A percentile compares a stretch with the other conserved stretches of the same genome.
These are phyloP conservation scores for Cornus controversa DNA, from an alignment of 148 eudicot genomes.

Conservation along the genomic window DNA sequence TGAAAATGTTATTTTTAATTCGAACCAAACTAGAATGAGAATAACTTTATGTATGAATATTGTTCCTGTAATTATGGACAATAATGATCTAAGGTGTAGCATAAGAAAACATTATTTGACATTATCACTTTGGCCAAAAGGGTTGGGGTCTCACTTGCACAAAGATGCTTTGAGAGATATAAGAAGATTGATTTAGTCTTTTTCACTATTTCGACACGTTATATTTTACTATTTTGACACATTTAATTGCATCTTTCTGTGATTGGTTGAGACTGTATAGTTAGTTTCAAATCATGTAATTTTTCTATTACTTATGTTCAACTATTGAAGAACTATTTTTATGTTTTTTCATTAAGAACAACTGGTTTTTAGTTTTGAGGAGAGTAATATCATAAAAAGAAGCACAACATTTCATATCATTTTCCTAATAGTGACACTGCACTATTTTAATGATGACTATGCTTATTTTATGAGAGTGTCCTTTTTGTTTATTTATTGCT, in stretches of 20 bases:
- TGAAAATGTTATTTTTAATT: not conserved
- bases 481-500: not conserved
- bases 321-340: too few relatives aligned
- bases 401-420: not conserved
- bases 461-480: not conserved
- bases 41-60: not conserved
- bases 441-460: not conserved
- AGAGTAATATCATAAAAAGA: not conserved
- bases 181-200: too few relatives aligned
- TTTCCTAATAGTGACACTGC: not conserved
- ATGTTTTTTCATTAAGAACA: not conserved
- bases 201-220: too few relatives aligned
- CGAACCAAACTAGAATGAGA: not conserved
- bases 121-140: constrained; percentile 8
- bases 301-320: too few relatives aligned
- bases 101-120: constrained; percentile 14
- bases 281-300: too few relatives aligned
- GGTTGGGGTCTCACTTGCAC: not conserved
- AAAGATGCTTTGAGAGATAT: too few relatives aligned
- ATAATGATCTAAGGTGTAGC: constrained; percentile 8
- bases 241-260: too few relatives aligned
- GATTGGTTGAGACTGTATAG: too few relatives aligned
- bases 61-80: constrained; percentile 16
- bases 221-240: too few relatives aligned
- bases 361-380: not conserved